Conservation (phyloP, 2,329 filamentous ascomycete species). For the Huntiella omanensis region DNA sequence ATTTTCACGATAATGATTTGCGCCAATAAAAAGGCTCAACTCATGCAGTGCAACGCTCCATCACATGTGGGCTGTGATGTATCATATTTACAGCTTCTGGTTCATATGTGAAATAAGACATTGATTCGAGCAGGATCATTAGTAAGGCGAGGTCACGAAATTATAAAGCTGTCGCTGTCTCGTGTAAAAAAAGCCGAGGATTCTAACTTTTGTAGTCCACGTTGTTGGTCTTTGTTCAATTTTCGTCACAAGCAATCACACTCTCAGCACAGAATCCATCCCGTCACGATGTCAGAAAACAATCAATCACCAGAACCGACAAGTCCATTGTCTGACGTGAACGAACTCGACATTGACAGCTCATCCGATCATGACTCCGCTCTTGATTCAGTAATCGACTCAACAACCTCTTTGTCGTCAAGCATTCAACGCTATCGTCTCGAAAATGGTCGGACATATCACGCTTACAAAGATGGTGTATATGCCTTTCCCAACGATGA, state of each 20-base stretch:
- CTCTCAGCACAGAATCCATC: too few relatives aligned
- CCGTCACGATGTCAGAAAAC: too few relatives aligned
- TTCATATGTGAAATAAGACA: neutral
- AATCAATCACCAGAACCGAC: neutral
- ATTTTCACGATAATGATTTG: too few relatives aligned
- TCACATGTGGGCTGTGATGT: too few relatives aligned
- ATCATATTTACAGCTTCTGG: neutral
- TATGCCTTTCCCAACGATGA: conserved; percentile 16
- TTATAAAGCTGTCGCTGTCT: too few relatives aligned
- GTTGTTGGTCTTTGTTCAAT: too few relatives aligned
- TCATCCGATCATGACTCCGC: neutral
- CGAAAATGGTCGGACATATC: conserved; percentile 16
- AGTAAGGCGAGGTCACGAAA: too few relatives aligned
- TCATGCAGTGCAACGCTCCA: too few relatives aligned
- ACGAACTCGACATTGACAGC: neutral
- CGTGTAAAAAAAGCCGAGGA: too few relatives aligned
- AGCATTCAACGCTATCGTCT: conserved; percentile 14
- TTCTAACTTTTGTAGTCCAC: too few relatives aligned
- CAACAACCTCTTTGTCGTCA: conserved; percentile 12
- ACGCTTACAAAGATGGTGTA: conserved; percentile 16
- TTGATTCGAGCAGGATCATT: neutral
- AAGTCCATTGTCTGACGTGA: neutral
- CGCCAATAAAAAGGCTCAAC: too few relatives aligned
- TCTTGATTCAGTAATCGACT: neutral
- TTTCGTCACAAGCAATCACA: too few relatives aligned